Conservation (phyloP, 148 eudicot species). For the Rhododendron ovatum region DNA sequence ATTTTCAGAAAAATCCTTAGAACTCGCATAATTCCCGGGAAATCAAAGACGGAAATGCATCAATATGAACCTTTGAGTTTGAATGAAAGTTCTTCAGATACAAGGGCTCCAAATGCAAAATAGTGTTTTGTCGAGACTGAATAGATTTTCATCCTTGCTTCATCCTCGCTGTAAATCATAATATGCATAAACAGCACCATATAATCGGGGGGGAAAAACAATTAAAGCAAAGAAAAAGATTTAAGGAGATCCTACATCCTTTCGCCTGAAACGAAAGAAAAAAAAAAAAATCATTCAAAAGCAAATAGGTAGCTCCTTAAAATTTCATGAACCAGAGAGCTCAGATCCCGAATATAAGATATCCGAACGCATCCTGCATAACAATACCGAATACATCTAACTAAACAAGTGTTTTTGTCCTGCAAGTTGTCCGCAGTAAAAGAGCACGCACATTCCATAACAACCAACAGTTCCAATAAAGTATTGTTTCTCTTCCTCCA, state of each 20-base stretch:
- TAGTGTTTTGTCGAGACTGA: constrained; percentile 55
- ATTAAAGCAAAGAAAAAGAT: not conserved
- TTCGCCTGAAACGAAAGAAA: no score
- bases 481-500: not conserved
- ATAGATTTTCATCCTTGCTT: constrained; percentile 61
- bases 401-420: no score
- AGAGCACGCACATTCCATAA: no score
- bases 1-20: not conserved
- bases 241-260: no score
- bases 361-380: not conserved
- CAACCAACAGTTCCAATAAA: not conserved
- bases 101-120: constrained; percentile 60
- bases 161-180: constrained; percentile 40
- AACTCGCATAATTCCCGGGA: not conserved
- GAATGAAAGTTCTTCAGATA: constrained; percentile 50
- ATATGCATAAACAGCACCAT: not conserved
- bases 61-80: constrained; percentile 44
- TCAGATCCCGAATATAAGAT: not conserved
- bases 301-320: not conserved
- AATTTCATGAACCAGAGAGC: not conserved
- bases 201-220: not conserved
- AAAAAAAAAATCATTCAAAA: not conserved
- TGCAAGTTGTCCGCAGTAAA: no score
- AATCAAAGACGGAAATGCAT: not conserved
- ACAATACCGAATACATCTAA: not conserved